Evolutionary conservation across 2,329 filamentous ascomycete genomes (phyloP), one percentile per base, ranked within the genome.

Genomic region (Pestalotiopsis fici): DNA sequence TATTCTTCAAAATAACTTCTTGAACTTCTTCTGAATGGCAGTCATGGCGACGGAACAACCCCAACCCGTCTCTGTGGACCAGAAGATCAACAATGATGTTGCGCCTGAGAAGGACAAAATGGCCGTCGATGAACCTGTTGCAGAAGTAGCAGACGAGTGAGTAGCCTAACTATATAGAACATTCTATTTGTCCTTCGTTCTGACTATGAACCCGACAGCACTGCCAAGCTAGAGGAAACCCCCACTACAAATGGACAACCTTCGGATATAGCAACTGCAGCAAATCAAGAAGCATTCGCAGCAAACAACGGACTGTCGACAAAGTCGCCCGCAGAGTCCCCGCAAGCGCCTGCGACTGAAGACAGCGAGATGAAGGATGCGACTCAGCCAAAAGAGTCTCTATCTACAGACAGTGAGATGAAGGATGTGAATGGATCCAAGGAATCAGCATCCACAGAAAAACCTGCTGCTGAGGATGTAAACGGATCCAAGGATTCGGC

Each of bases 61-160:
- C 27, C 73, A 76, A 66, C 69, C 66, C 60, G 64, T 73, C 35
- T 66, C 72, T n/a, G 62, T 66, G 13, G 73, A 75, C 56, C 69
- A 68, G 43, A 75, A 76, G 67, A 50, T 64, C 7, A 47, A 67
- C n/a, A 50, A 50, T 21, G 66, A 65, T 60, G 50, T 69, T 27
- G 50, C 64, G 23, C 65, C 70, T 3, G 64, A 64, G 35, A 72
- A 76, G 15, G 80, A 83, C 73, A 82, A 81, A 72, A 86, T 86
- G 83, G 82, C 84, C 68, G 79, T 87, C 67, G 82, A 87, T 74
- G 77, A 85, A 57, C 80, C 77, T 55, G 72, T 73, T 55, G 70
- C 72, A 31, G 73, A 77, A 31, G 73, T 75, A 54, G 71, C 86
- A 73, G 88, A 90, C 76, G 87, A 87, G 88, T 90, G 82, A 86